phyloP scores from a whole-genome alignment of 2,329 filamentous ascomycete species.

The Teratosphaeria zuluensis region DNA sequence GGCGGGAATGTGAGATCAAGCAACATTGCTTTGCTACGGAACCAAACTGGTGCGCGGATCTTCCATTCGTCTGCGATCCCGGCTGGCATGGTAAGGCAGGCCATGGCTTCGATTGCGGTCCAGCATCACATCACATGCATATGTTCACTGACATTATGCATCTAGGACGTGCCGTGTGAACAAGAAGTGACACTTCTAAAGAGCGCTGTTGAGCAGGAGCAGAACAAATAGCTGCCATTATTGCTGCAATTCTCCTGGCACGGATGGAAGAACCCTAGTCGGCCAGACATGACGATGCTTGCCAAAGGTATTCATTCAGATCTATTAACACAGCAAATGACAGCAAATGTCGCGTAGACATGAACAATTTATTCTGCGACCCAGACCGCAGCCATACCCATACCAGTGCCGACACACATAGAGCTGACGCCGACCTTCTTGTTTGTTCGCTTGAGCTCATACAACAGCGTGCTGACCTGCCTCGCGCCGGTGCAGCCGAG shows the following conservation, averaged over 20 bases:
- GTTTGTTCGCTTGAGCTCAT: conserved; percentile 74
- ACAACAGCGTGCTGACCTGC: conserved; percentile 85
- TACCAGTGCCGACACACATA: conserved; percentile 95
- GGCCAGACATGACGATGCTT: no score
- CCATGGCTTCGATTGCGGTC: neutral
- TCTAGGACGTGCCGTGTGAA: neutral
- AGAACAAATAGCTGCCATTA: neutral
- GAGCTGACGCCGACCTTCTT: conserved; percentile 84
- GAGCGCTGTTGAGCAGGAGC: neutral
- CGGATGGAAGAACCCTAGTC: no score
- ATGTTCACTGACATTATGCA: neutral
- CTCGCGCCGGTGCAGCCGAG: conserved; percentile 88
- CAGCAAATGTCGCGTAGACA: neutral
- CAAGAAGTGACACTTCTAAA: neutral
- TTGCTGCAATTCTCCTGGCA: no score
- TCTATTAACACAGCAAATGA: neutral
- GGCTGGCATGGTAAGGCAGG: conserved; percentile 1
- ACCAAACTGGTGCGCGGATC: conserved; percentile 5
- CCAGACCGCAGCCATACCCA: conserved; percentile 97
- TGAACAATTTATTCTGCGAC: conserved; percentile 64
- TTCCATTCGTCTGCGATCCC: conserved; percentile 16
- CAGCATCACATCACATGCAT: neutral
- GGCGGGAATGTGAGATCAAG: conserved; percentile 41
- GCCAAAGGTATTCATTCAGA: neutral
- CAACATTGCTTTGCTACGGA: conserved; percentile 31